These are phyloP conservation scores for Lagenaria siceraria DNA, from an alignment of 306 rosid species.

Conservation along the genomic window DNA sequence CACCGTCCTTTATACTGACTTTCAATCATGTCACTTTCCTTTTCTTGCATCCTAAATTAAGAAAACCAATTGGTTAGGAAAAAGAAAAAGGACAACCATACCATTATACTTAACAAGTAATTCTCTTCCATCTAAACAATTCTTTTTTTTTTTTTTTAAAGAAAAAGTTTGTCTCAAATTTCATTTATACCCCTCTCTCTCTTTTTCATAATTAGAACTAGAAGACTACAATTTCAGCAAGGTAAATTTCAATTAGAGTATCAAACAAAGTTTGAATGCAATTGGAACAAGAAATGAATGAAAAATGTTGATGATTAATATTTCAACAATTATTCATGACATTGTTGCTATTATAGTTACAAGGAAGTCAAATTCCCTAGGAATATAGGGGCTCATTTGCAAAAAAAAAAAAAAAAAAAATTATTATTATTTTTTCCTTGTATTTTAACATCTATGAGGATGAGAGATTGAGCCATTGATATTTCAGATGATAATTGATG, in stretches of 20 bases:
- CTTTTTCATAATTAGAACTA: background rate
- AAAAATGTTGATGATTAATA: background rate
- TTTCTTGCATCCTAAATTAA: conserved; percentile 3
- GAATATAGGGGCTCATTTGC: background rate
- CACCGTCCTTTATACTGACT: background rate
- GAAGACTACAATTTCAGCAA: background rate
- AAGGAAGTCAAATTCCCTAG: background rate
- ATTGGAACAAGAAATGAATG: background rate
- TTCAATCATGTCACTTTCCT: background rate
- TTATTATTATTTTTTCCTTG: too few species aligned
- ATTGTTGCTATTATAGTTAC: background rate
- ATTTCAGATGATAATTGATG: too few species aligned
- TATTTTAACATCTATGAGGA: too few species aligned
- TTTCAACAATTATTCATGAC: background rate
- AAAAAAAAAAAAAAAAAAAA: background rate
- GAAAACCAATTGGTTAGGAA: background rate
- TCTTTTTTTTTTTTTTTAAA: background rate
- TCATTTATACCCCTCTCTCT: background rate
- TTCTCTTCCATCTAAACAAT: background rate
- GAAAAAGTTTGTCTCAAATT: background rate
- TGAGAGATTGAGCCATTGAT: too few species aligned
- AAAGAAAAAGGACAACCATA: background rate
- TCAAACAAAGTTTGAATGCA: background rate
- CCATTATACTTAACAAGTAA: background rate
- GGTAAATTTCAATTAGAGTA: background rate